A percentile compares a stretch with the other conserved stretches of the same genome.
These are phyloP conservation scores for Silene latifolia DNA, from an alignment of 148 eudicot genomes.

Conservation along the genomic window DNA sequence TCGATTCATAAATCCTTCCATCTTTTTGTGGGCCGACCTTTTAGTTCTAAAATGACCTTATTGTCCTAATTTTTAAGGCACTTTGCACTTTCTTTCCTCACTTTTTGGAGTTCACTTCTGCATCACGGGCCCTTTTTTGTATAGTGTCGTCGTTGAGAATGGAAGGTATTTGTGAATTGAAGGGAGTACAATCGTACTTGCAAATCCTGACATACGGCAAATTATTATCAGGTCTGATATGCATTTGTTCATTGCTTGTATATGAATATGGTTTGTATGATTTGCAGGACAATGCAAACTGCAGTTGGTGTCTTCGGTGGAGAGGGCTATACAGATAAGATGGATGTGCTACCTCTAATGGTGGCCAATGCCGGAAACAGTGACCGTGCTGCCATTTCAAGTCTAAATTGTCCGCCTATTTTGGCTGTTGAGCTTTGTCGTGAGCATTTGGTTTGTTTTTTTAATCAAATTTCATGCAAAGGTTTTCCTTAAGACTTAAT, in stretches of 20 bases:
- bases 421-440: constrained; percentile 87
- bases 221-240: neutral
- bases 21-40: no score
- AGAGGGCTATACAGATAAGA: constrained; percentile 68
- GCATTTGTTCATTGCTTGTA: constrained; percentile 2
- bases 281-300: constrained; percentile 88
- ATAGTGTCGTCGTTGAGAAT: no score
- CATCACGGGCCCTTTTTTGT: no score
- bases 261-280: constrained; percentile 18
- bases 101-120: no score
- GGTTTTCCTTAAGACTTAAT: no score
- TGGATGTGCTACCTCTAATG: constrained; percentile 74
- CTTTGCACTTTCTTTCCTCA: no score
- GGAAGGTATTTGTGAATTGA: no score
- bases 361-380: constrained; percentile 90
- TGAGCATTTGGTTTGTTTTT: constrained; percentile 74
- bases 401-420: constrained; percentile 75
- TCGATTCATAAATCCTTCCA: no score
- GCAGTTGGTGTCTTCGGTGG: constrained; percentile 98
- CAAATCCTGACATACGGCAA: no score
- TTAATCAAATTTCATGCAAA: neutral
- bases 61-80: no score
- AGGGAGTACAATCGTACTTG: no score
- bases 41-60: no score
- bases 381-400: constrained; percentile 84